phyloP scores from a whole-genome alignment of 2,329 filamentous ascomycete species.

The Coleophoma eucalyptorum region DNA sequence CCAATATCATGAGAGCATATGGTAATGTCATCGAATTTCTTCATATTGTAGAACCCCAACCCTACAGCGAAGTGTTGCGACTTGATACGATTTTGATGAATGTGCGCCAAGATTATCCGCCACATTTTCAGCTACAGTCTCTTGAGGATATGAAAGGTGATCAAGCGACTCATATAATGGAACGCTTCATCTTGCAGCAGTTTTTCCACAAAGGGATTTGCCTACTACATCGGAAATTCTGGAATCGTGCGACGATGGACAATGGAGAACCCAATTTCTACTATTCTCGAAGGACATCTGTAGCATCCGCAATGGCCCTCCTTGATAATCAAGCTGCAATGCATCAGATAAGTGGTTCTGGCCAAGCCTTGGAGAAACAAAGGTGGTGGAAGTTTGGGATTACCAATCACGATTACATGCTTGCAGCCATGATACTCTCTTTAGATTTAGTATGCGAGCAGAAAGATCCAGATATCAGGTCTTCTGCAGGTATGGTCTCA shows the following conservation, averaged over 20 bases:
- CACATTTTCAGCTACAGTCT: slow-evolving; percentile 43
- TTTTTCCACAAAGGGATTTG: slow-evolving; percentile 52
- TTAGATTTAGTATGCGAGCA: slow-evolving; percentile 29
- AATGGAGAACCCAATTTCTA: slow-evolving; percentile 35
- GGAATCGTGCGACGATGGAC: slow-evolving; percentile 36
- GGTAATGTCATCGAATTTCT: slow-evolving; percentile 46
- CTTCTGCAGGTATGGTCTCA: slow-evolving; percentile 7
- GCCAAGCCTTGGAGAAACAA: slow-evolving; percentile 45
- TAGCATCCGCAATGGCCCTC: slow-evolving; percentile 43
- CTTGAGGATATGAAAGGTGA: slow-evolving; percentile 46
- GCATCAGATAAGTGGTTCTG: slow-evolving; percentile 45
- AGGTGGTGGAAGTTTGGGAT: slow-evolving; percentile 56
- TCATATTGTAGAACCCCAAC: slow-evolving; percentile 43
- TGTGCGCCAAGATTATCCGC: slow-evolving; percentile 40
- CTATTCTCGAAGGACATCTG: slow-evolving; percentile 47
- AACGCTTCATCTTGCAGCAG: slow-evolving; percentile 47
- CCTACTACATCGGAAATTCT: slow-evolving; percentile 52
- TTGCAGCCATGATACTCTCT: slow-evolving; percentile 58
- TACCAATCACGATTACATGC: slow-evolving; percentile 56
- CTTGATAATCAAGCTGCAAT: slow-evolving; percentile 45
- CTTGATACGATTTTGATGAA: slow-evolving; percentile 43
- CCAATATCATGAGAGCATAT: slow-evolving; percentile 42
- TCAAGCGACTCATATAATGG: slow-evolving; percentile 40
- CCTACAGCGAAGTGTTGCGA: slow-evolving; percentile 45
- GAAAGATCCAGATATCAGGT: not conserved